Evolutionary conservation across 768 basidiomycete genomes (phyloP).

Genomic region (Mycena filopes): DNA sequence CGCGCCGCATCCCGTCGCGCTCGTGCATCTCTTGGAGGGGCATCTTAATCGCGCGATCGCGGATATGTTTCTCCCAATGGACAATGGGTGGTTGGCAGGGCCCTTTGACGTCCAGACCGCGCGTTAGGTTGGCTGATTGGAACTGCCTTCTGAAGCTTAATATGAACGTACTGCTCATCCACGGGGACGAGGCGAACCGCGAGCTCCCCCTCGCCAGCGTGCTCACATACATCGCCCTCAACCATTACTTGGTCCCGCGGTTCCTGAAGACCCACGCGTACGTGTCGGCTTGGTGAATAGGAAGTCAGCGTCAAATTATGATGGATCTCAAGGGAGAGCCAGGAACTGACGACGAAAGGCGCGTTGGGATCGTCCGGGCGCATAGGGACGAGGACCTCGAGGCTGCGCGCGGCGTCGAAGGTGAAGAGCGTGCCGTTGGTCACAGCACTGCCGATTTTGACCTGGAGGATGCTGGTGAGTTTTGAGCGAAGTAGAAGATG

Average conservation of each 20-base stretch:
- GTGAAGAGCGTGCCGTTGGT: conserved; percentile 4
- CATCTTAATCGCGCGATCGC: neutral
- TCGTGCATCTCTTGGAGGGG: conserved; percentile 5
- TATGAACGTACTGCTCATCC: too few species aligned
- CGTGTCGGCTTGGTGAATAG: neutral
- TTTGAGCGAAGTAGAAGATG: too few species aligned
- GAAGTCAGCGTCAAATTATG: too few species aligned
- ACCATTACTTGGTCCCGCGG: neutral
- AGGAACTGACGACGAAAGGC: neutral
- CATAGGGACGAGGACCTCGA: neutral
- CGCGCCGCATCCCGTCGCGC: neutral
- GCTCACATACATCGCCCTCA: neutral
- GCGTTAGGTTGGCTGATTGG: too few species aligned
- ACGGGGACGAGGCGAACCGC: too few species aligned
- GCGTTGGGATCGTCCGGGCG: too few species aligned
- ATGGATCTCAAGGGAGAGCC: too few species aligned
- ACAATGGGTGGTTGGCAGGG: conserved; percentile 1
- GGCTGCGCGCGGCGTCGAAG: neutral
- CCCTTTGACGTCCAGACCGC: neutral
- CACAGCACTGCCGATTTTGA: neutral
- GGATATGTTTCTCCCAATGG: conserved; percentile 10
- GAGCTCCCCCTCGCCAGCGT: neutral
- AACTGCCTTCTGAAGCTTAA: too few species aligned
- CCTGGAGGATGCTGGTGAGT: too few species aligned
- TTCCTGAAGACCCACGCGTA: conserved; percentile 1